A percentile compares a stretch with the other conserved stretches of the same genome.
These are phyloP conservation scores for Trichocladium uniseriatum DNA, from an alignment of 495 filamentous ascomycete species.

Conservation along the genomic window DNA sequence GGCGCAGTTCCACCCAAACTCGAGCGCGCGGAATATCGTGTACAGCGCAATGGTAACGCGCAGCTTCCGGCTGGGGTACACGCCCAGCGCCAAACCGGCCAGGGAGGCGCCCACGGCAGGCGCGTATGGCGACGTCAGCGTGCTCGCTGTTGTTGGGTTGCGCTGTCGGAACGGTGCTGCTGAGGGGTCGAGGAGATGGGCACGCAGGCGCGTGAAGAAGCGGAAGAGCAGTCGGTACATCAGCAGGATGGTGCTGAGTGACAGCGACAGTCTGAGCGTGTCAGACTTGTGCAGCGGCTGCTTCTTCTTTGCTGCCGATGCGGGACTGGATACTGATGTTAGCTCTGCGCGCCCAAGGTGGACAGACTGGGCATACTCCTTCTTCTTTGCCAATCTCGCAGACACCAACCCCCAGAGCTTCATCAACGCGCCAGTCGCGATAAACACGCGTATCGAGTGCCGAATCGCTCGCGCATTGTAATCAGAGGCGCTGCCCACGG, in stretches of 20 bases:
- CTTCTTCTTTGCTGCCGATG: slow-evolving; percentile 26
- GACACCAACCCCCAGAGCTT: slow-evolving; percentile 58
- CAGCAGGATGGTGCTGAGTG: slow-evolving; percentile 73
- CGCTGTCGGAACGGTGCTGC: slow-evolving; percentile 68
- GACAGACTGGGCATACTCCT: too few relatives aligned
- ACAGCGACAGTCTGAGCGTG: slow-evolving; percentile 67
- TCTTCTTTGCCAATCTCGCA: slow-evolving; percentile 32
- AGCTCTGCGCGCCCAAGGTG: too few relatives aligned
- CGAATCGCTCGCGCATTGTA: slow-evolving; percentile 75
- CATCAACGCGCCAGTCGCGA: slow-evolving; percentile 57
- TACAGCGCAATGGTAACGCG: slow-evolving; percentile 75
- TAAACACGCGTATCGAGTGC: slow-evolving; percentile 64
- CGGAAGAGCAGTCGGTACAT: slow-evolving; percentile 83
- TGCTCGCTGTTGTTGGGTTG: slow-evolving; percentile 63
- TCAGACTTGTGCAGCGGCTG: slow-evolving; percentile 55
- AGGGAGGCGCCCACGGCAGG: slow-evolving; percentile 82
- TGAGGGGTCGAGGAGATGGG: slow-evolving; percentile 62
- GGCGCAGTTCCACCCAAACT: slow-evolving; percentile 76
- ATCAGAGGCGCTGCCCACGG: slow-evolving; percentile 40
- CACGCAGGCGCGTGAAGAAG: slow-evolving; percentile 74
- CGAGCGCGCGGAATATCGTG: slow-evolving; percentile 63
- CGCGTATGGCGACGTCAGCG: slow-evolving; percentile 71
- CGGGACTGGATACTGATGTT: neutral
- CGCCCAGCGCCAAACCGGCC: slow-evolving; percentile 70
- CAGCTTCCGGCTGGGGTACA: slow-evolving; percentile 68